These are phyloP conservation scores for Detonula confervacea DNA, from an alignment of 352 stramenopile species.

Conservation along the genomic window DNA sequence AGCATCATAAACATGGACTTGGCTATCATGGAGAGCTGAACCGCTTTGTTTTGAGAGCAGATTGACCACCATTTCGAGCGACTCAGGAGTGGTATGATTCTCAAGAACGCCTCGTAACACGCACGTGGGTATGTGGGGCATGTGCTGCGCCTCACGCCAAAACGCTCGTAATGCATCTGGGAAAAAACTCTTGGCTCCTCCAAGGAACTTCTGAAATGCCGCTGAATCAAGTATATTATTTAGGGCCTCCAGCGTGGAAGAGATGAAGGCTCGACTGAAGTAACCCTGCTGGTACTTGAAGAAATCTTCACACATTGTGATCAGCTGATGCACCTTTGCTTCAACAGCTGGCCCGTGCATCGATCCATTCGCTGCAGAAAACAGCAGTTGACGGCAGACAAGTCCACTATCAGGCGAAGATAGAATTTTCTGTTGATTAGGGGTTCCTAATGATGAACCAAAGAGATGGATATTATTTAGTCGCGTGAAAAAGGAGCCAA, in stretches of 20 bases:
- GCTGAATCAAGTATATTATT: conserved; percentile 77
- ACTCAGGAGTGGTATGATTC: conserved; percentile 82
- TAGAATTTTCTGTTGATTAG: conserved; percentile 74
- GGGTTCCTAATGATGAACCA: conserved; percentile 57
- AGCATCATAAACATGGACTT: conserved; percentile 86
- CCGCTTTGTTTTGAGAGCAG: conserved; percentile 84
- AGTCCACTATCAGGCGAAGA: conserved; percentile 56
- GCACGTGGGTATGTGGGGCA: conserved; percentile 81
- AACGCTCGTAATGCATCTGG: conserved; percentile 75
- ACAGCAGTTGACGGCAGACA: conserved; percentile 82
- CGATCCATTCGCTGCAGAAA: conserved; percentile 83
- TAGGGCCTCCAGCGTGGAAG: conserved; percentile 69
- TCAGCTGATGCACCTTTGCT: conserved; percentile 81
- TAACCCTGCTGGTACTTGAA: conserved; percentile 87
- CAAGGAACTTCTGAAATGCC: conserved; percentile 84
- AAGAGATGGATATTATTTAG: conserved; percentile 11
- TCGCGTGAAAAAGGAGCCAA: not conserved
- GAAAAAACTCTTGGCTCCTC: conserved; percentile 76
- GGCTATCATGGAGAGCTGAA: conserved; percentile 80
- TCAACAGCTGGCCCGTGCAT: conserved; percentile 78
- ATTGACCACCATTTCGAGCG: conserved; percentile 81
- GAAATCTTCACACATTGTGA: conserved; percentile 84
- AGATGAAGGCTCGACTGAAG: conserved; percentile 80
- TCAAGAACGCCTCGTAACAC: conserved; percentile 79
- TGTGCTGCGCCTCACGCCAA: conserved; percentile 83